These are phyloP conservation scores for Exophiala aquamarina DNA, from an alignment of 2,329 filamentous ascomycete species.

Conservation along the genomic window DNA sequence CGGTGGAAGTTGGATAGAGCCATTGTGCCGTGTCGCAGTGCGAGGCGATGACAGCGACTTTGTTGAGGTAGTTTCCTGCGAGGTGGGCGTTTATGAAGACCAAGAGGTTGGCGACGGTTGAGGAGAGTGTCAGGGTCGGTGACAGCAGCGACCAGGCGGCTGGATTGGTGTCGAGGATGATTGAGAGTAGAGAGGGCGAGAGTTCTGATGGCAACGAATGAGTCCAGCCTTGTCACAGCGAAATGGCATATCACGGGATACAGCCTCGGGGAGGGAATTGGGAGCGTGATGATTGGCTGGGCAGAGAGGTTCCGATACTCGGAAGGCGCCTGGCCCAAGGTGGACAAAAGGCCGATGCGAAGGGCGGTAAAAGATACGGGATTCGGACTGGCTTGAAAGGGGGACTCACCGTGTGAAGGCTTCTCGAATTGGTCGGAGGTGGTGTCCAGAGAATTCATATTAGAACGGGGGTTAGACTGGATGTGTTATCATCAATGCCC, in stretches of 20 bases:
- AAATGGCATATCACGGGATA: background rate
- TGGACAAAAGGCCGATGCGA: slow-evolving; percentile 3
- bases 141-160: slow-evolving; percentile 85
- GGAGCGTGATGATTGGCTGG: slow-evolving; percentile 1
- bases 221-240: slow-evolving; percentile 4
- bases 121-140: slow-evolving; percentile 72
- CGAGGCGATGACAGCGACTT: slow-evolving; percentile 86
- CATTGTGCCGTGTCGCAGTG: slow-evolving; percentile 84
- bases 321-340: too few species aligned
- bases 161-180: slow-evolving; percentile 95
- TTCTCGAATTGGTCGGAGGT: slow-evolving; percentile 53
- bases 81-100: slow-evolving; percentile 97
- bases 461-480: slow-evolving; percentile 22
- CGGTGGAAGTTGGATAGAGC: slow-evolving; percentile 70
- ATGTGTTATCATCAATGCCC: background rate
- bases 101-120: slow-evolving; percentile 82
- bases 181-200: slow-evolving; percentile 78
- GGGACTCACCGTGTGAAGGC: slow-evolving; percentile 42
- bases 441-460: slow-evolving; percentile 67
- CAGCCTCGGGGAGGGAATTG: slow-evolving; percentile 4
- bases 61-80: slow-evolving; percentile 89
- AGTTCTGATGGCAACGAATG: slow-evolving; percentile 44
- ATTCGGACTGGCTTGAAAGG: background rate
- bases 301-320: slow-evolving; percentile 11
- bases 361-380: slow-evolving; percentile 2